A percentile compares a stretch with the other conserved stretches of the same genome.
Evolutionary conservation across 2,329 filamentous ascomycete species (phyloP).

Genomic region (Trichoderma polysporum): DNA sequence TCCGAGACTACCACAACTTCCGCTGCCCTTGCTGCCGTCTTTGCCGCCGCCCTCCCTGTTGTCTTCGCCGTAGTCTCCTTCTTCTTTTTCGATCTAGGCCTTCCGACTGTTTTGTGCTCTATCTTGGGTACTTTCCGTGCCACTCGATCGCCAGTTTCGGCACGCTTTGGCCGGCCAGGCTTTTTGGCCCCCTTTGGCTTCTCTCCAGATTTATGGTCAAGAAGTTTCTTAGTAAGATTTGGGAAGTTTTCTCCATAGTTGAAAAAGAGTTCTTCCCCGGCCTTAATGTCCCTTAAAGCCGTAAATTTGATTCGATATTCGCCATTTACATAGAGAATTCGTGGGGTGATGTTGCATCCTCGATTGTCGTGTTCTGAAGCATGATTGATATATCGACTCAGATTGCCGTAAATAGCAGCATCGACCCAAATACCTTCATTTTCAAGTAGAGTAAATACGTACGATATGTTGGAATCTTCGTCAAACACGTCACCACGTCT

Average conservation of each 20-base stretch:
- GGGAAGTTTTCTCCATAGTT: constrained; percentile 73
- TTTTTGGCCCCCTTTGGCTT: constrained; percentile 32
- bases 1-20: neutral
- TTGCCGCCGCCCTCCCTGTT: constrained; percentile 23
- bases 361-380: constrained; percentile 52
- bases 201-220: constrained; percentile 39
- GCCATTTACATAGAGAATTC: constrained; percentile 70
- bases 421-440: constrained; percentile 68
- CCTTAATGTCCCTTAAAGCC: constrained; percentile 63
- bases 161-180: constrained; percentile 24
- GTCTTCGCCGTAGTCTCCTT: neutral
- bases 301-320: constrained; percentile 75
- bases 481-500: constrained; percentile 61
- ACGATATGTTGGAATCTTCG: constrained; percentile 61
- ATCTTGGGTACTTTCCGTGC: constrained; percentile 28
- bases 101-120: constrained; percentile 28
- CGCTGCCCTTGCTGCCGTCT: neutral
- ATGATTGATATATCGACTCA: constrained; percentile 82
- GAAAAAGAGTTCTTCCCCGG: constrained; percentile 78
- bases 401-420: constrained; percentile 73
- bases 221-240: constrained; percentile 51
- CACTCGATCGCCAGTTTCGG: constrained; percentile 24
- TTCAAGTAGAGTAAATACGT: constrained; percentile 60
- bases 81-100: constrained; percentile 22
- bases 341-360: constrained; percentile 62